phyloP scores from a whole-genome alignment of 2,329 filamentous ascomycete species.

The Tympanopsis confertula region DNA sequence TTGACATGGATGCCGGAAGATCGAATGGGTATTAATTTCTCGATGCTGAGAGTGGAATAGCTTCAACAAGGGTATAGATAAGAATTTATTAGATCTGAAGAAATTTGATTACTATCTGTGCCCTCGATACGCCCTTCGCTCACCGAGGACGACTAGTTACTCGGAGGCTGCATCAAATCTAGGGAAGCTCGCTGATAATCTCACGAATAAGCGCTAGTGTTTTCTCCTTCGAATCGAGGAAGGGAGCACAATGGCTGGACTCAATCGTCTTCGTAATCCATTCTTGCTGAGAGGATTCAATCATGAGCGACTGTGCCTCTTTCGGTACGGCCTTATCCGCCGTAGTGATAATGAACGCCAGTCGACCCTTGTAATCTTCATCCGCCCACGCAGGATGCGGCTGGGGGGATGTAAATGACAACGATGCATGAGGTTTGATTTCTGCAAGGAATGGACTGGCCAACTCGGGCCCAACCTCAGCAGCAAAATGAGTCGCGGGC shows the following conservation, averaged over 20 bases:
- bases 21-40: background rate
- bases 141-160: no score
- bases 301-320: slow-evolving; percentile 12
- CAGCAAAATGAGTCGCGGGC: background rate
- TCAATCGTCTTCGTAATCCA: background rate
- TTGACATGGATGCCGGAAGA: background rate
- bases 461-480: background rate
- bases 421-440: slow-evolving; percentile 10
- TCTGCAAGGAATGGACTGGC: slow-evolving; percentile 2
- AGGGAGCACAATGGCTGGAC: background rate
- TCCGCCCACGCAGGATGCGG: slow-evolving; percentile 14
- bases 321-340: slow-evolving; percentile 10
- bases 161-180: no score
- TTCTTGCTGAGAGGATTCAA: slow-evolving; percentile 6
- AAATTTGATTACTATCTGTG: no score
- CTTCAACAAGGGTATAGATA: background rate
- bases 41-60: background rate
- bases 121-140: no score
- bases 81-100: background rate
- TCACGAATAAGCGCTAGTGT: background rate
- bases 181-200: no score
- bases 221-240: background rate
- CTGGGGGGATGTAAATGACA: slow-evolving; percentile 10
- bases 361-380: slow-evolving; percentile 5
- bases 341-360: slow-evolving; percentile 11